phyloP scores from a whole-genome alignment of 805 yeast species.

The Lipomyces kockii region DNA sequence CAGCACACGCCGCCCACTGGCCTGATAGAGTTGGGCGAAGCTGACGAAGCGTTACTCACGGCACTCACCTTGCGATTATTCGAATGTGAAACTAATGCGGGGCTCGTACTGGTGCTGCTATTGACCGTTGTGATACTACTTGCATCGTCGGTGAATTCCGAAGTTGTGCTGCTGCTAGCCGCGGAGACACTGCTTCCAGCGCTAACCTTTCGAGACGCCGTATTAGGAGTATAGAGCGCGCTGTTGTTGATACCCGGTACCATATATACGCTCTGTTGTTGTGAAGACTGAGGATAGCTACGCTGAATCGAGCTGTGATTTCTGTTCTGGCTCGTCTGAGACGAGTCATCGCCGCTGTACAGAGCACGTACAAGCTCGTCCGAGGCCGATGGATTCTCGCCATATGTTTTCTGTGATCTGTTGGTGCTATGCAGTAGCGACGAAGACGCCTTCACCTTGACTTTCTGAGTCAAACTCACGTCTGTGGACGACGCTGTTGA shows the following conservation, averaged over 20 bases:
- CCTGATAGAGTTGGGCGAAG: neutral
- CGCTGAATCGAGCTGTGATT: neutral
- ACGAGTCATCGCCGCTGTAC: neutral
- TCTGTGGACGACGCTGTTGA: neutral
- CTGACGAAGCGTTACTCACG: neutral
- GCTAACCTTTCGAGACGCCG: slow-evolving; percentile 2
- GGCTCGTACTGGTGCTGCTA: slow-evolving; percentile 7
- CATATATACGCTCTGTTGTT: neutral
- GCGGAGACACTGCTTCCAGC: slow-evolving; percentile 6
- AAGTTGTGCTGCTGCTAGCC: neutral
- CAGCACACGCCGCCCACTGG: slow-evolving; percentile 29
- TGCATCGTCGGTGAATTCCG: slow-evolving; percentile 7
- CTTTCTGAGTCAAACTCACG: neutral
- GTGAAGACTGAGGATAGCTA: neutral
- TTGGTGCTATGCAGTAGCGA: neutral
- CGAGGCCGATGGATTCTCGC: neutral
- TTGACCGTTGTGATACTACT: neutral
- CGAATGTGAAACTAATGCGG: neutral
- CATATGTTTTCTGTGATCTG: neutral
- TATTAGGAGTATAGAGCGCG: neutral
- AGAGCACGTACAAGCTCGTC: neutral
- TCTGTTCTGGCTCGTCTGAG: neutral
- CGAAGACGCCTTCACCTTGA: slow-evolving; percentile 1
- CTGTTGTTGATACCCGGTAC: neutral
- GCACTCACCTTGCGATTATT: neutral